These are phyloP conservation scores for Rosa lucieae DNA, from an alignment of 306 rosid genomes.

Conservation along the genomic window DNA sequence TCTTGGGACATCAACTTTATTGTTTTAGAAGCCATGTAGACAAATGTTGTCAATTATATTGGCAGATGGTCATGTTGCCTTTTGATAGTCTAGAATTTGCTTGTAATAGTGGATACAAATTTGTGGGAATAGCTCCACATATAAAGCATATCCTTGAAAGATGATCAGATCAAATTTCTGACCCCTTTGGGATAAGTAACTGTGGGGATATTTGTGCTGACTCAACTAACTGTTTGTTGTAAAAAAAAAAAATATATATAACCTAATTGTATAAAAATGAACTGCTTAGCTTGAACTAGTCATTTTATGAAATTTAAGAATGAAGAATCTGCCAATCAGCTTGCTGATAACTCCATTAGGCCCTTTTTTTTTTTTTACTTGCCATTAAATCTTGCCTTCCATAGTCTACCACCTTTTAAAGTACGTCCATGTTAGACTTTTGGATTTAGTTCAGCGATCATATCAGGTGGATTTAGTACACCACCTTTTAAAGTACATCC, in stretches of 20 bases:
- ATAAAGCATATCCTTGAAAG: not conserved
- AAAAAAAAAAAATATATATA: too few species aligned
- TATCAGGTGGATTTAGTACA: too few species aligned
- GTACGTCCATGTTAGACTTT: not conserved
- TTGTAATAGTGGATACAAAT: not conserved
- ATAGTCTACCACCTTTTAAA: not conserved
- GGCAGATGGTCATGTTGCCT: not conserved
- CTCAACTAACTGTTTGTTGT: not conserved
- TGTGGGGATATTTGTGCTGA: not conserved
- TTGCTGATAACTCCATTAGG: constrained; percentile 2
- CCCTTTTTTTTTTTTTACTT: not conserved
- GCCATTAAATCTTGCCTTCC: not conserved
- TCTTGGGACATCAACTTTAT: not conserved
- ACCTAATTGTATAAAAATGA: not conserved
- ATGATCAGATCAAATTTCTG: not conserved
- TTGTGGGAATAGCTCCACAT: not conserved
- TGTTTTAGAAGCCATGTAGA: not conserved
- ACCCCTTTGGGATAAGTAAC: not conserved
- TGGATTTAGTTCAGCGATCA: not conserved
- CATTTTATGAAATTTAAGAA: not conserved
- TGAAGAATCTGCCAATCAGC: not conserved
- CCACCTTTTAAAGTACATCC: not conserved
- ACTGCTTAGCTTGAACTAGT: too few species aligned
- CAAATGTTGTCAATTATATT: not conserved
- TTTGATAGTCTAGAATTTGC: not conserved